A percentile compares a stretch with the other conserved stretches of the same genome.
Evolutionary conservation across 345 rosid species (phyloP).

Genomic region (Brassica juncea): DNA sequence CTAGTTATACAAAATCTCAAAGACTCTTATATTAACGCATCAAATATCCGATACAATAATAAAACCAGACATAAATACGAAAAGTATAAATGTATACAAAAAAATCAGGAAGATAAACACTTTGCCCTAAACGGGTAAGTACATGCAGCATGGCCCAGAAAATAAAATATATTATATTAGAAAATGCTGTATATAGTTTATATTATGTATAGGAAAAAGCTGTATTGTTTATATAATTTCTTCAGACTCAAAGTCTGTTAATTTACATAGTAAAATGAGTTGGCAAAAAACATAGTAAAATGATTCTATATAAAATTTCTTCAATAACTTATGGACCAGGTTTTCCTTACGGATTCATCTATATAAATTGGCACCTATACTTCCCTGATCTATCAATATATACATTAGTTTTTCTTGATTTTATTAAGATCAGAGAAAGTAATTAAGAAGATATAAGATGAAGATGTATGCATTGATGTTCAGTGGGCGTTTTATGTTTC

Average conservation of each 20-base stretch:
- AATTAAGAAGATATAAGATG: constrained; percentile 7
- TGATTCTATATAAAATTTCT: neutral
- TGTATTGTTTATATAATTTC: constrained; percentile 14
- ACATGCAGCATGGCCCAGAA: constrained; percentile 9
- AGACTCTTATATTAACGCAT: neutral
- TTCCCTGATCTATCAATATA: neutral
- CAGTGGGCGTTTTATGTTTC: constrained; percentile 15
- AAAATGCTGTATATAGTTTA: neutral
- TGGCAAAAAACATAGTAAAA: neutral
- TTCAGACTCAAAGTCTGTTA: neutral
- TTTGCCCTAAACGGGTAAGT: neutral
- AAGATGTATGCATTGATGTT: neutral
- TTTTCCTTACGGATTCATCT: constrained; percentile 1
- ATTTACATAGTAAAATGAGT: neutral
- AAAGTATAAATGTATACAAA: neutral
- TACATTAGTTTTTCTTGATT: neutral
- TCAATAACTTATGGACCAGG: neutral
- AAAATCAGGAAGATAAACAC: neutral
- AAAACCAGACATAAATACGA: neutral
- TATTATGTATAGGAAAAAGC: neutral
- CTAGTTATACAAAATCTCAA: too few relatives aligned
- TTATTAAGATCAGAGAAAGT: neutral
- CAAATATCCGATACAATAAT: neutral
- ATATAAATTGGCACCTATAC: constrained; percentile 5
- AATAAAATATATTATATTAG: neutral